A percentile compares a stretch with the other conserved stretches of the same genome.
Conservation (phyloP, 805 yeast species). For the Kluyveromyces lactis region DNA sequence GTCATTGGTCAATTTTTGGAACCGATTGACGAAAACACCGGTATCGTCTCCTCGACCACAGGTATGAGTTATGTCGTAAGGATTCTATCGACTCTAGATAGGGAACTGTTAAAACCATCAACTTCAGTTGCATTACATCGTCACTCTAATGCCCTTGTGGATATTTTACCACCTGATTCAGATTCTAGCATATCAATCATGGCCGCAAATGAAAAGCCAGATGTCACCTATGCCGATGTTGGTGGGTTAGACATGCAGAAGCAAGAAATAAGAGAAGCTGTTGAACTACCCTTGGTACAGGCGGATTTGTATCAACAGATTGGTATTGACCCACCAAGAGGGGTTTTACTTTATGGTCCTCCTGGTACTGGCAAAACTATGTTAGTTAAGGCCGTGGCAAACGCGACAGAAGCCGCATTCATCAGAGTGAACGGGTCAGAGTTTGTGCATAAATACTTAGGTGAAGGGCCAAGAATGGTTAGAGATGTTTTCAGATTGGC, state of each 20-base stretch:
- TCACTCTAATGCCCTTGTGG: constrained; percentile 95
- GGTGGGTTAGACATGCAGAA: constrained; percentile 99
- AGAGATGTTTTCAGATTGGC: constrained; percentile 97
- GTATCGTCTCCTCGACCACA: constrained; percentile 94
- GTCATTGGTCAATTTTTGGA: constrained; percentile 97
- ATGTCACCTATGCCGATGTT: constrained; percentile 91
- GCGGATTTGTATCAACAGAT: constrained; percentile 94
- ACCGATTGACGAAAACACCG: constrained; percentile 94
- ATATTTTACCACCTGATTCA: constrained; percentile 97
- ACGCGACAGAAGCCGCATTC: constrained; percentile 89
- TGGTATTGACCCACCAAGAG: constrained; percentile 98
- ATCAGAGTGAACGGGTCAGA: constrained; percentile 97
- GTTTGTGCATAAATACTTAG: constrained; percentile 94
- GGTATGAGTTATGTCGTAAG: constrained; percentile 97
- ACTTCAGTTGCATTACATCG: constrained; percentile 96
- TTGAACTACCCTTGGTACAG: constrained; percentile 91
- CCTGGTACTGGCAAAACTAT: constrained; percentile 99
- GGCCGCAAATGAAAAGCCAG: constrained; percentile 89
- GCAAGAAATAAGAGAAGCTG: constrained; percentile 98
- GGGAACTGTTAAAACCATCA: constrained; percentile 89
- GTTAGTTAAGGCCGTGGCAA: constrained; percentile 98
- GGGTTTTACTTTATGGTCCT: constrained; percentile 96
- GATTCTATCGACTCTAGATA: constrained; percentile 86
- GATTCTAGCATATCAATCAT: constrained; percentile 93
- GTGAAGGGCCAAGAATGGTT: constrained; percentile 99